Conservation (phyloP, 768 basidiomycete species). For the Cyclocybe cylindracea region DNA sequence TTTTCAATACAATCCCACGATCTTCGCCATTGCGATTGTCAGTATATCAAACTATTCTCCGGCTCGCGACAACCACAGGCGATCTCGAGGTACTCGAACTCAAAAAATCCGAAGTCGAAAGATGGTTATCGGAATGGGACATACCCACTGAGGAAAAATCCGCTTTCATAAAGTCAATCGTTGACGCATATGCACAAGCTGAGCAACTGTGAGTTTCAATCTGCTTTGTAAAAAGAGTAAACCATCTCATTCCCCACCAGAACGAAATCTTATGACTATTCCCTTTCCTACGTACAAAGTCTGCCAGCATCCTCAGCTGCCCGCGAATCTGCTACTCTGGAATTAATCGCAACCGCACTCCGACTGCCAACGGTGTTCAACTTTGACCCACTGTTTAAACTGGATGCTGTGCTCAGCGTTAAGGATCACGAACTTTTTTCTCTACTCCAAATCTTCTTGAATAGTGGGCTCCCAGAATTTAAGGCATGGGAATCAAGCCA, state of each 20-base stretch:
- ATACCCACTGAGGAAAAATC: constrained; percentile 63
- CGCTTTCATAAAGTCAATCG: constrained; percentile 64
- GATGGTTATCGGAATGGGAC: constrained; percentile 79
- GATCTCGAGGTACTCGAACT: constrained; percentile 66
- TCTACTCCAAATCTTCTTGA: constrained; percentile 77
- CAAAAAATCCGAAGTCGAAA: constrained; percentile 62
- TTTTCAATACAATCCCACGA: constrained; percentile 77
- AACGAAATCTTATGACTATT: constrained; percentile 62
- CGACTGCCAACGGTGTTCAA: constrained; percentile 71
- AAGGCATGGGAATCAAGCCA: constrained; percentile 59
- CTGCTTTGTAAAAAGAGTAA: background rate
- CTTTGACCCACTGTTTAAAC: constrained; percentile 77
- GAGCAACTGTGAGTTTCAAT: constrained; percentile 56
- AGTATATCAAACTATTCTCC: constrained; percentile 64
- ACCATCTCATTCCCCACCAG: constrained; percentile 33
- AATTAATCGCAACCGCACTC: constrained; percentile 64
- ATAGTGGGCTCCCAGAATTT: constrained; percentile 61
- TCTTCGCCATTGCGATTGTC: constrained; percentile 62
- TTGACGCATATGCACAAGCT: constrained; percentile 56
- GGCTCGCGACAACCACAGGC: constrained; percentile 57
- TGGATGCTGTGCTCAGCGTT: constrained; percentile 66
- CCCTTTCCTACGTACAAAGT: constrained; percentile 59
- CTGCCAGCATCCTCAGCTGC: constrained; percentile 55
- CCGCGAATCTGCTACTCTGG: constrained; percentile 54
- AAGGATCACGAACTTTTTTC: constrained; percentile 74